Evolutionary conservation across 768 basidiomycete species (phyloP), one percentile per base, ranked within the genome.

Genomic region (Porphyrellus cyaneotinctus): DNA sequence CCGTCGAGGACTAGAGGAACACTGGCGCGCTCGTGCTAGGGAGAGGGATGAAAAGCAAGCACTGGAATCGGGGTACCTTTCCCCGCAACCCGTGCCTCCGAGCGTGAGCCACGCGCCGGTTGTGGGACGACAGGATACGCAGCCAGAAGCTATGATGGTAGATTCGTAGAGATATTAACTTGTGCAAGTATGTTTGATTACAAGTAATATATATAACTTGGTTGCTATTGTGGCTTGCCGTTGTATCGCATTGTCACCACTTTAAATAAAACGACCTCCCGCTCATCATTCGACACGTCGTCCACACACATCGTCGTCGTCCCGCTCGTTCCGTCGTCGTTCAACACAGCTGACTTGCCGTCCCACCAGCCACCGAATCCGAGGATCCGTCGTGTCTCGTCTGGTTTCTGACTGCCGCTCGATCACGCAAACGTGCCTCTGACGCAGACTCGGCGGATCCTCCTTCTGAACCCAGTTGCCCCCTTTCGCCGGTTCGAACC

Each of bases 391-490:
- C 77, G 77, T 67, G 75, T 76, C 70, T 64, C 64, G 67, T 66
- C 70, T 68, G 59, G 68, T 69, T 70, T 69, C 66, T 67, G 67
- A 71, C 73, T 67, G 62, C 68, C 39, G 26, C 35, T 68, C 58
- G 72, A 61, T 61, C 69, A 58, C 65, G 62, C 62, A 58, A 64
- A 71, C 65, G 68, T 71, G 71, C 72, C 70, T 71, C 61, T 71
- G 68, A 64, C 68, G 67, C 67, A 64, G 74, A 74, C 76, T 73
- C 76, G 78, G 71, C 78, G 81, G 78, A 79, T 80, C 77, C 75
- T 78, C 76, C 57, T 55, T 53, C 14, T 57, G 18, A 45, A 12
- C 30, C 43, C 37, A 26, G 41, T 44, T 15, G 38, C 44, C 42
- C 37, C 17, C 35, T 33, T 45, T 58, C 54, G 23, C 33, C 37